A percentile compares a stretch with the other conserved stretches of the same genome.
Evolutionary conservation across 1,284 basidiomycete species (phyloP).

Genomic region (Neonothopanus nambi): DNA sequence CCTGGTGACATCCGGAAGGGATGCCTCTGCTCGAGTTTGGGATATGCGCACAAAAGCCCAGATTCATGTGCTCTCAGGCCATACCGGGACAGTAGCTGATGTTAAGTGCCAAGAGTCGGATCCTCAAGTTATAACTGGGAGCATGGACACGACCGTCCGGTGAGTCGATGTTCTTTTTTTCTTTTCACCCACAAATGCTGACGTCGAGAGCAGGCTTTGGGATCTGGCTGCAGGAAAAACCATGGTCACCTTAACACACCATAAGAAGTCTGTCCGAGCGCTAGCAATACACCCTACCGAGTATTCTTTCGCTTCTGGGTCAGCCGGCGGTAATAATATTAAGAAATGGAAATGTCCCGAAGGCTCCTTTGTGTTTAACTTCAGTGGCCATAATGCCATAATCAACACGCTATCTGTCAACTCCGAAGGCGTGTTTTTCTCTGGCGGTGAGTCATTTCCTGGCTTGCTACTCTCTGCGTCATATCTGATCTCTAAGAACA

Average conservation of each 20-base stretch:
- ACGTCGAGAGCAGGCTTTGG: constrained; percentile 69
- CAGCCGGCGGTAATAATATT: constrained; percentile 96
- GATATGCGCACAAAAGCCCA: constrained; percentile 98
- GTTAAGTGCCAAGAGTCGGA: constrained; percentile 96
- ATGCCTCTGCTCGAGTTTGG: constrained; percentile 96
- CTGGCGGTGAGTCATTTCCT: constrained; percentile 67
- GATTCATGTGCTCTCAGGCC: constrained; percentile 91
- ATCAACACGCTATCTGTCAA: constrained; percentile 97
- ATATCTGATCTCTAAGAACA: constrained; percentile 29
- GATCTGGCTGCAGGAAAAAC: constrained; percentile 98
- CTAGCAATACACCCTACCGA: constrained; percentile 95
- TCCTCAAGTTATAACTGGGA: constrained; percentile 96
- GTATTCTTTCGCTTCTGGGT: constrained; percentile 93
- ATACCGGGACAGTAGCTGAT: constrained; percentile 92
- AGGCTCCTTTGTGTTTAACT: constrained; percentile 93
- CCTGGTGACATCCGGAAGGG: constrained; percentile 92
- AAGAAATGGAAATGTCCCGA: constrained; percentile 99
- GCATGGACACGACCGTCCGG: constrained; percentile 97
- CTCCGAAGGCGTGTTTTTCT: constrained; percentile 95
- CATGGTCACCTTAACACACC: constrained; percentile 93
- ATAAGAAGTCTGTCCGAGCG: constrained; percentile 96
- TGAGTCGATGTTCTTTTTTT: constrained; percentile 33
- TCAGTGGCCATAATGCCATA: constrained; percentile 94
- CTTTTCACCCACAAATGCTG: background rate
- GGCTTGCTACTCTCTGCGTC: constrained; percentile 15